These are phyloP conservation scores for Aspergillus funiculosus DNA, from an alignment of 495 filamentous ascomycete genomes.

Conservation along the genomic window DNA sequence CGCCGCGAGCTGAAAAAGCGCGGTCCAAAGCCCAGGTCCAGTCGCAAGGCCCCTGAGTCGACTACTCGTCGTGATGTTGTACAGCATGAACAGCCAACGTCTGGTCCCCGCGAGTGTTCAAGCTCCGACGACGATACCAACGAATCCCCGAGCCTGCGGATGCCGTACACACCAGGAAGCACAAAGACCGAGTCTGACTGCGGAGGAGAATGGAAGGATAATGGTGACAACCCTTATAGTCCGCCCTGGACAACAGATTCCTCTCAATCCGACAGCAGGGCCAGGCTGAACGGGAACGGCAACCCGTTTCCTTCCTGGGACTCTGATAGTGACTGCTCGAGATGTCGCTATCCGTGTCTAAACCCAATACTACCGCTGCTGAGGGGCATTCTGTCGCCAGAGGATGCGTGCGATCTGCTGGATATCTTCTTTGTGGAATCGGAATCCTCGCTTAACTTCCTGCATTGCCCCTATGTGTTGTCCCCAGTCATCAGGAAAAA, in stretches of 20 bases:
- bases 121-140: background rate
- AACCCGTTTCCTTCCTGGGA: too few relatives aligned
- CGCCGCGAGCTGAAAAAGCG: conserved; percentile 8
- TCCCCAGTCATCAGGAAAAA: conserved; percentile 33
- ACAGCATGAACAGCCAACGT: background rate
- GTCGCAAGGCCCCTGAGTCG: background rate
- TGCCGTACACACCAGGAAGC: background rate
- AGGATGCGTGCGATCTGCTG: conserved; percentile 45
- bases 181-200: background rate
- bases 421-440: conserved; percentile 46
- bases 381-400: conserved; percentile 31
- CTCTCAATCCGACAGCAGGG: too few relatives aligned
- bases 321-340: background rate
- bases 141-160: too few relatives aligned
- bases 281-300: too few relatives aligned
- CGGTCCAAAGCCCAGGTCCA: conserved; percentile 5
- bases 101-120: background rate
- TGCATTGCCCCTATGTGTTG: conserved; percentile 33
- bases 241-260: too few relatives aligned
- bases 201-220: too few relatives aligned
- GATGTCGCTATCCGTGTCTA: conserved; percentile 20
- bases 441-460: conserved; percentile 27
- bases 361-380: conserved; percentile 32
- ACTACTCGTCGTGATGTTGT: background rate
- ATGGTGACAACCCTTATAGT: too few relatives aligned